Percentiles rank a stretch among this genome's conserved stretches.
These are phyloP conservation scores for Aspergillus floridensis DNA, from an alignment of 2,329 filamentous ascomycete species.

Conservation along the genomic window DNA sequence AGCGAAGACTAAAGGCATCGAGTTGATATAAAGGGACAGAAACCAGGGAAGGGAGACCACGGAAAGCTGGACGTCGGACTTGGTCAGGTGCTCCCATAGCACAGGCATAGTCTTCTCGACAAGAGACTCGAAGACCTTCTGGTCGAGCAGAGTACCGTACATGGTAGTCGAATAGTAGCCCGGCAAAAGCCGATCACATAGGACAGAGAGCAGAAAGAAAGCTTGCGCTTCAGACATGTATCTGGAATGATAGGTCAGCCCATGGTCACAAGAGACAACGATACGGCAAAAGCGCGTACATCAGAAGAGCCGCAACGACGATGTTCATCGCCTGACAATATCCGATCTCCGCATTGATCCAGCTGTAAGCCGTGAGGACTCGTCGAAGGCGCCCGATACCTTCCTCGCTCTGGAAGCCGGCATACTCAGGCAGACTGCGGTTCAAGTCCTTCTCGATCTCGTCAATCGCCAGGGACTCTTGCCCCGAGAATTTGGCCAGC, in stretches of 20 bases:
- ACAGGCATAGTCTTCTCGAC: conserved; percentile 99
- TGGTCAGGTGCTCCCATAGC: conserved; percentile 95
- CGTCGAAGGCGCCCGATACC: conserved; percentile 85
- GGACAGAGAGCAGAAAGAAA: conserved; percentile 85
- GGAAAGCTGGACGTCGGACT: conserved; percentile 93
- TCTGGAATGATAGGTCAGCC: conserved; percentile 40
- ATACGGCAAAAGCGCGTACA: conserved; percentile 51
- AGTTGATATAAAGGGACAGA: conserved; percentile 96
- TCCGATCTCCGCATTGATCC: conserved; percentile 91
- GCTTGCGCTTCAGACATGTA: conserved; percentile 97
- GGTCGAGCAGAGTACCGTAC: conserved; percentile 96
- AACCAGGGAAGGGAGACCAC: conserved; percentile 98
- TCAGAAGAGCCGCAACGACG: conserved; percentile 92
- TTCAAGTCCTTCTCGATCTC: conserved; percentile 99
- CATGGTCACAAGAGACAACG: not conserved
- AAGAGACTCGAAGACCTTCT: conserved; percentile 93
- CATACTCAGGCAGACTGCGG: conserved; percentile 92
- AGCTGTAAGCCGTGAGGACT: conserved; percentile 95
- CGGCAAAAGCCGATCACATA: conserved; percentile 89
- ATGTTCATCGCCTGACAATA: conserved; percentile 99
- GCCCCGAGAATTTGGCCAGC: conserved; percentile 74
- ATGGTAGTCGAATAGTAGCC: conserved; percentile 99
- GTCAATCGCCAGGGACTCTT: conserved; percentile 91
- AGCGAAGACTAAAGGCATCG: conserved; percentile 96
- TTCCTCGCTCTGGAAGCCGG: conserved; percentile 93